Percentiles rank a stretch among this genome's conserved stretches.
These are phyloP conservation scores for Acarospora socialis DNA, from an alignment of 2,329 filamentous ascomycete species.

Conservation along the genomic window DNA sequence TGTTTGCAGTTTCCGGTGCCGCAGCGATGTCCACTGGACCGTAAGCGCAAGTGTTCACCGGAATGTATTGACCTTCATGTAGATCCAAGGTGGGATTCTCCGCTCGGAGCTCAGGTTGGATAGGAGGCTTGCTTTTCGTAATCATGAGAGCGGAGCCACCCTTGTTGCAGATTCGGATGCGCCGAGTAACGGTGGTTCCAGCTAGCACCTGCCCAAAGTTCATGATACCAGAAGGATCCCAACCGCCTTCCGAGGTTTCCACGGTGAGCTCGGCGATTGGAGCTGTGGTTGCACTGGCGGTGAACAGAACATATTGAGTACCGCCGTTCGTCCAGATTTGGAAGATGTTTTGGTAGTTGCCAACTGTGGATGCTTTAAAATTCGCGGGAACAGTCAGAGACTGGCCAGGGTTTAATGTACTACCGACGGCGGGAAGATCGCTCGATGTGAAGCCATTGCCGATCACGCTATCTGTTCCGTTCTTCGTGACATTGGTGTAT, in stretches of 20 bases:
- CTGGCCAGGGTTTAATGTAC: constrained; percentile 13
- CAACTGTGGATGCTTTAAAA: constrained; percentile 22
- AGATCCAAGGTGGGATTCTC: constrained; percentile 14
- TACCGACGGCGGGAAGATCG: constrained; percentile 11
- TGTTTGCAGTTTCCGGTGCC: constrained; percentile 15
- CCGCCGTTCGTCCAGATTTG: constrained; percentile 16
- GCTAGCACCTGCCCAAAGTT: constrained; percentile 14
- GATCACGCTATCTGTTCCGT: constrained; percentile 13
- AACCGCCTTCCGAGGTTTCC: constrained; percentile 23
- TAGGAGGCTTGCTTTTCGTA: constrained; percentile 16
- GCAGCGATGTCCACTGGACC: constrained; percentile 18
- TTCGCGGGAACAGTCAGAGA: constrained; percentile 16
- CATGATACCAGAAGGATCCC: constrained; percentile 16
- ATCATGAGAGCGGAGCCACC: constrained; percentile 16
- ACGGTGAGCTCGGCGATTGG: constrained; percentile 16
- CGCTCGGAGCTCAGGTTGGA: constrained; percentile 5
- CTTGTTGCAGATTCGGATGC: constrained; percentile 16
- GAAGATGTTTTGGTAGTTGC: constrained; percentile 23
- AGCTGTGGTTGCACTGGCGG: constrained; percentile 14
- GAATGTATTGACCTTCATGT: constrained; percentile 18
- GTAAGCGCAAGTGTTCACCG: constrained; percentile 17
- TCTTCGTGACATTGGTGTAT: constrained; percentile 19
- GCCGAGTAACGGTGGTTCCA: constrained; percentile 11
- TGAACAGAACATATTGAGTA: constrained; percentile 11
- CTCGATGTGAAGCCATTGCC: constrained; percentile 13